Evolutionary conservation across 1,284 basidiomycete genomes (phyloP).

Genomic region (Trametes versicolor): DNA sequence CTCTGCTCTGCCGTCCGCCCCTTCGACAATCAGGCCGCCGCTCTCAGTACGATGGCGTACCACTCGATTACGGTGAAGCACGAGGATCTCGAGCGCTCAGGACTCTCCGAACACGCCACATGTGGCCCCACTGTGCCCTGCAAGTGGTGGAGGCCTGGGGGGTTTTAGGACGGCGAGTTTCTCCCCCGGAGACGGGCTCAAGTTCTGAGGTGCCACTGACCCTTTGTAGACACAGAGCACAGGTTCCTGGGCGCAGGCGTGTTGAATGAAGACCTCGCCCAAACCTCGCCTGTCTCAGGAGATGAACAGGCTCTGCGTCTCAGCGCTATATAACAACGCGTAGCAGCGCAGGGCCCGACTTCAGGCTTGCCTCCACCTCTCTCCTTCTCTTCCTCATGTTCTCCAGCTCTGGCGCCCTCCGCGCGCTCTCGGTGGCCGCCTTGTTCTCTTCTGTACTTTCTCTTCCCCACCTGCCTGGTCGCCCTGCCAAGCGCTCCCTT

Average conservation of each 20-base stretch:
- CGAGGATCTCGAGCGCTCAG: not conserved
- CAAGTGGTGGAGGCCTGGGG: not conserved
- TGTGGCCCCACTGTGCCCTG: not conserved
- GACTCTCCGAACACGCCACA: not conserved
- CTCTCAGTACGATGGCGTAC: not conserved
- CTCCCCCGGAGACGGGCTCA: too few species aligned
- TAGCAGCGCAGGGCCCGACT: not conserved
- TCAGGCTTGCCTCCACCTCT: slow-evolving; percentile 31
- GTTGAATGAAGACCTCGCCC: too few species aligned
- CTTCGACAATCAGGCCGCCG: not conserved
- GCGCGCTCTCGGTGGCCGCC: slow-evolving; percentile 30
- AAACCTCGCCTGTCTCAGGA: slow-evolving; percentile 1
- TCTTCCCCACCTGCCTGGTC: slow-evolving; percentile 18
- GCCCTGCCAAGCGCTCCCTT: slow-evolving; percentile 20
- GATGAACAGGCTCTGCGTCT: slow-evolving; percentile 16
- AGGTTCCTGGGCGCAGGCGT: slow-evolving; percentile 12
- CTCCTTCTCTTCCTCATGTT: slow-evolving; percentile 29
- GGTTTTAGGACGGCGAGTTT: not conserved
- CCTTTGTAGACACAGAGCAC: too few species aligned
- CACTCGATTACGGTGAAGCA: not conserved
- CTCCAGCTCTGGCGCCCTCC: slow-evolving; percentile 30
- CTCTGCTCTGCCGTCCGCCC: not conserved
- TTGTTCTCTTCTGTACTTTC: slow-evolving; percentile 29
- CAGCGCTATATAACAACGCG: slow-evolving; percentile 26
- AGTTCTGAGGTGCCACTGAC: too few species aligned